These are phyloP conservation scores for Huntiella omanensis DNA, from an alignment of 2,329 filamentous ascomycete genomes.

Conservation along the genomic window DNA sequence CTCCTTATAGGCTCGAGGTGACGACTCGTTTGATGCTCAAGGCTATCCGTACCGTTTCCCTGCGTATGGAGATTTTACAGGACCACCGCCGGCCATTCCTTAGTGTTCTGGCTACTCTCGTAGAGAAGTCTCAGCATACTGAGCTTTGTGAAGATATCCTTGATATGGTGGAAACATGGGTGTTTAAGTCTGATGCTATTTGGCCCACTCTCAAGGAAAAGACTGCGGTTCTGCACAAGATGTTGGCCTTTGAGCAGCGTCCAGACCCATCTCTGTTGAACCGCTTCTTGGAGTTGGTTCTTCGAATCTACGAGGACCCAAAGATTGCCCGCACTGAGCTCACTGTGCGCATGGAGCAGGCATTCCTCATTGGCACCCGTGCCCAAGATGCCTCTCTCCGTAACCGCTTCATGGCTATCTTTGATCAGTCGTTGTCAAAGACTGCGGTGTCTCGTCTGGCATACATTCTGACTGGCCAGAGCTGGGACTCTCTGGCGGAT, in stretches of 20 bases:
- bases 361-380: slow-evolving; percentile 86
- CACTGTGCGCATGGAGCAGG: slow-evolving; percentile 92
- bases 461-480: slow-evolving; percentile 80
- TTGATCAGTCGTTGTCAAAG: slow-evolving; percentile 86
- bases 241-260: slow-evolving; percentile 85
- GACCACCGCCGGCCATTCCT: slow-evolving; percentile 86
- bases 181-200: slow-evolving; percentile 85
- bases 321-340: slow-evolving; percentile 90
- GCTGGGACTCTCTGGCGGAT: slow-evolving; percentile 89
- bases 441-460: slow-evolving; percentile 74
- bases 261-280: slow-evolving; percentile 68
- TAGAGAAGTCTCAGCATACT: slow-evolving; percentile 83
- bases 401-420: slow-evolving; percentile 89
- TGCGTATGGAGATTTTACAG: slow-evolving; percentile 79
- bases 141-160: slow-evolving; percentile 82
- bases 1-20: slow-evolving; percentile 65
- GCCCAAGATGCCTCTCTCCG: slow-evolving; percentile 93
- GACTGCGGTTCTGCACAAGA: slow-evolving; percentile 96
- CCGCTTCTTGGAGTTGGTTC: slow-evolving; percentile 88
- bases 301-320: slow-evolving; percentile 93
- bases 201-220: slow-evolving; percentile 98
- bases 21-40: slow-evolving; percentile 86
- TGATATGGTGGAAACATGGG: slow-evolving; percentile 85
- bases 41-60: slow-evolving; percentile 78
- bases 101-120: slow-evolving; percentile 81